These are phyloP conservation scores for Tylopilus cervinicoccineus DNA, from an alignment of 768 basidiomycete genomes.

Conservation along the genomic window DNA sequence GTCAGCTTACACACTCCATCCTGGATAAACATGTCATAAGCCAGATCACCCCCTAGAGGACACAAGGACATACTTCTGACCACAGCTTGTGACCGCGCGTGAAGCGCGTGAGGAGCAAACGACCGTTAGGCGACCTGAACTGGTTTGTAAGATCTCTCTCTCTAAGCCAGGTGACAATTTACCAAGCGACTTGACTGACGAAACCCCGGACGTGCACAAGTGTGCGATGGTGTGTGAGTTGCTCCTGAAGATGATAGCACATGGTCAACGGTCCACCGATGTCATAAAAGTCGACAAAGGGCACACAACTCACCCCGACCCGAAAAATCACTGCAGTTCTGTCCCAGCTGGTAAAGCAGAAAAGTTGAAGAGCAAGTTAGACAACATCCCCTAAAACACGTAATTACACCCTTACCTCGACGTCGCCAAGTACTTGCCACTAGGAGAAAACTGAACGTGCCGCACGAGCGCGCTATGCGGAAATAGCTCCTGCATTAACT, in stretches of 20 bases:
- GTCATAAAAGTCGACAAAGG: background rate
- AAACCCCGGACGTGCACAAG: constrained; percentile 50
- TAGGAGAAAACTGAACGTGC: constrained; percentile 54
- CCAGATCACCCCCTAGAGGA: background rate
- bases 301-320: constrained; percentile 35
- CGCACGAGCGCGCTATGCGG: constrained; percentile 48
- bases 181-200: constrained; percentile 54
- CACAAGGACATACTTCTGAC: constrained; percentile 37
- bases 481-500: constrained; percentile 35
- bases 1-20: constrained; percentile 47
- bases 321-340: constrained; percentile 45
- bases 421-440: constrained; percentile 51
- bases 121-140: constrained; percentile 45
- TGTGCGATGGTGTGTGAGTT: constrained; percentile 39
- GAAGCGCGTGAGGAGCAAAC: constrained; percentile 43
- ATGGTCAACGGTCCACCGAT: background rate
- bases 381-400: background rate
- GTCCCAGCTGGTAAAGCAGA: constrained; percentile 38
- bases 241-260: constrained; percentile 30
- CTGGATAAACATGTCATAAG: too few species aligned
- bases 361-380: background rate
- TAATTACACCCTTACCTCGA: constrained; percentile 37
- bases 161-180: background rate
- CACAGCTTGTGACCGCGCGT: constrained; percentile 47
- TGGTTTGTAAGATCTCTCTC: background rate